Conservation (phyloP, 495 filamentous ascomycete species). For the Bryoglossum gracile region DNA sequence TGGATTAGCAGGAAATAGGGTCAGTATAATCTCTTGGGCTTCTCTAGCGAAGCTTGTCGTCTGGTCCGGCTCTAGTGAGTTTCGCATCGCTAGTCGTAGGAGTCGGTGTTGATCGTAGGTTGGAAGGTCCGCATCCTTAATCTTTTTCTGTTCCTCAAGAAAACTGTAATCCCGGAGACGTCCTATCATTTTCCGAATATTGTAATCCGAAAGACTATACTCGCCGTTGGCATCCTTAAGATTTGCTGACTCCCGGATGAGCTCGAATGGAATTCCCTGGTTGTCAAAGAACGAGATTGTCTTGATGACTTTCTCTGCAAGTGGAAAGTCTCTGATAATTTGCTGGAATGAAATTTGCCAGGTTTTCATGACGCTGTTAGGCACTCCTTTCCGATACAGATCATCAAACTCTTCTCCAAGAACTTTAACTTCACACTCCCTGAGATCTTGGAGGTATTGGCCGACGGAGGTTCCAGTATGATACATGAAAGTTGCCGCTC, state of each 20-base stretch:
- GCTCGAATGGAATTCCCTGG: constrained; percentile 13
- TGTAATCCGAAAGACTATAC: constrained; percentile 15
- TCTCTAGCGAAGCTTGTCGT: constrained; percentile 26
- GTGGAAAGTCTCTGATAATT: constrained; percentile 28
- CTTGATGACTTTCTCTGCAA: constrained; percentile 17
- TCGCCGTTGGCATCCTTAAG: constrained; percentile 1
- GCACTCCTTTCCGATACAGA: constrained; percentile 1
- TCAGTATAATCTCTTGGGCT: constrained; percentile 26
- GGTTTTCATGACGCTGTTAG: constrained; percentile 14
- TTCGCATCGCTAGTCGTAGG: constrained; percentile 37
- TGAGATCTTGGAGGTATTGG: constrained; percentile 7
- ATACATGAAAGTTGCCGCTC: constrained; percentile 43
- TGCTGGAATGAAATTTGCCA: constrained; percentile 26
- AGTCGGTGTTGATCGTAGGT: constrained; percentile 36
- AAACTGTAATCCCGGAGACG: constrained; percentile 15
- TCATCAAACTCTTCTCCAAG: constrained; percentile 20
- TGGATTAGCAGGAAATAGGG: constrained; percentile 29
- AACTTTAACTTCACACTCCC: constrained; percentile 23
- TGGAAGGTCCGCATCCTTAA: constrained; percentile 4
- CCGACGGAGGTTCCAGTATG: constrained; percentile 24
- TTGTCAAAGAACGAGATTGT: constrained; percentile 17
- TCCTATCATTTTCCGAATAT: no score
- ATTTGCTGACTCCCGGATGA: constrained; percentile 8
- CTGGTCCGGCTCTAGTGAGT: constrained; percentile 33
- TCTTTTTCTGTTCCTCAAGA: constrained; percentile 6